phyloP scores from a whole-genome alignment of 2,329 filamentous ascomycete species.

The Rutstroemia sydowiana region DNA sequence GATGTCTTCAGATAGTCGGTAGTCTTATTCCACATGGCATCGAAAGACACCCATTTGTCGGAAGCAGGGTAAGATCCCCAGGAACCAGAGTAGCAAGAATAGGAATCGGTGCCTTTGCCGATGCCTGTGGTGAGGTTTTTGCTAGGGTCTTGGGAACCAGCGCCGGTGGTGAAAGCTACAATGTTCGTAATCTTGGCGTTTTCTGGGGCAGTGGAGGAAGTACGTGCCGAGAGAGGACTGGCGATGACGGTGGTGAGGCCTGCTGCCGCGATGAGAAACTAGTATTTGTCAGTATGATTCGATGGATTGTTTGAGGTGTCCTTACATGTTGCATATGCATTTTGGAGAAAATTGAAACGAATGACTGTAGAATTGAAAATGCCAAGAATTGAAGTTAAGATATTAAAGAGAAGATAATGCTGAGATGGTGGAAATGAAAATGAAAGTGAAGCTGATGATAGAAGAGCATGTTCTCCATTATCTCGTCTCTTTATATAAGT shows the following conservation, averaged over 20 bases:
- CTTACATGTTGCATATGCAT: slow-evolving; percentile 3
- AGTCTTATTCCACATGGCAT: slow-evolving; percentile 24
- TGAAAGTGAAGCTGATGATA: not conserved
- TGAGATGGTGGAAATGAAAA: not conserved
- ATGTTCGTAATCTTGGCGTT: slow-evolving; percentile 13
- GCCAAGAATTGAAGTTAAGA: no score
- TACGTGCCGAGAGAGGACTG: not conserved
- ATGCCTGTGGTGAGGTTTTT: slow-evolving; percentile 13
- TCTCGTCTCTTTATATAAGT: not conserved
- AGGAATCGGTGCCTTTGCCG: slow-evolving; percentile 20
- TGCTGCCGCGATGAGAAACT: not conserved
- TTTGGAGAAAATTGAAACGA: not conserved
- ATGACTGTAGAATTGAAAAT: not conserved
- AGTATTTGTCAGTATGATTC: not conserved
- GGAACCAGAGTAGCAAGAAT: slow-evolving; percentile 28
- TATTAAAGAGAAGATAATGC: no score
- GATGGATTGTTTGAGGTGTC: not conserved
- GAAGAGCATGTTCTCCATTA: not conserved
- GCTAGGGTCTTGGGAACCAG: slow-evolving; percentile 15
- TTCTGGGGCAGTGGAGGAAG: not conserved
- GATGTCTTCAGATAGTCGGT: slow-evolving; percentile 11
- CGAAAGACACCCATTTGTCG: slow-evolving; percentile 23
- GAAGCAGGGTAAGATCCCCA: slow-evolving; percentile 22
- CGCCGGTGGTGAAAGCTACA: slow-evolving; percentile 12
- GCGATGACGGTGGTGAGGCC: not conserved